A percentile compares a stretch with the other conserved stretches of the same genome.
Conservation (phyloP, 805 yeast genomes). For the Starmerella vaccinii region DNA sequence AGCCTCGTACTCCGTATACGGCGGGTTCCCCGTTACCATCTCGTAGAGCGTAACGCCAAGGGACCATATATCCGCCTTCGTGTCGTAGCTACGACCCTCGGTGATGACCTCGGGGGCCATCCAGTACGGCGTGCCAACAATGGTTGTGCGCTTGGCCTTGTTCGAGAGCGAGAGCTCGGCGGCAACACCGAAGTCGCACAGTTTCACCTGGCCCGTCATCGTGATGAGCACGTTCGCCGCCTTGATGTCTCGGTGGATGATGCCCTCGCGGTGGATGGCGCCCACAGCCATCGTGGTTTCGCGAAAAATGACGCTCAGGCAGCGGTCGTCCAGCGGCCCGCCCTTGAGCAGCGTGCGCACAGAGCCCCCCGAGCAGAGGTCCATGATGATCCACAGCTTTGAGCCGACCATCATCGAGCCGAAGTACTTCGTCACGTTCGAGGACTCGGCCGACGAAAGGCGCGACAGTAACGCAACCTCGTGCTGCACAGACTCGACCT, state of each 20-base stretch:
- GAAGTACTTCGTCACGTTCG: constrained; percentile 87
- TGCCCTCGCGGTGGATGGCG: constrained; percentile 77
- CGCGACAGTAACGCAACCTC: constrained; percentile 82
- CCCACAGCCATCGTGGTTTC: constrained; percentile 70
- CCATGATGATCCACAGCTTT: constrained; percentile 96
- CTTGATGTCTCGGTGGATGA: constrained; percentile 91
- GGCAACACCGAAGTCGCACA: constrained; percentile 98
- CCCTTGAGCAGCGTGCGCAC: constrained; percentile 75
- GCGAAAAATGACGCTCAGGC: constrained; percentile 72
- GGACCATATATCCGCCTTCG: constrained; percentile 95
- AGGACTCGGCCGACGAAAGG: constrained; percentile 54
- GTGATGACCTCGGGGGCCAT: constrained; percentile 48
- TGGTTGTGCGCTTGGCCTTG: constrained; percentile 67
- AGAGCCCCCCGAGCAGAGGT: constrained; percentile 93
- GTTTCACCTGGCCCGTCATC: constrained; percentile 77
- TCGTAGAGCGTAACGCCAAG: constrained; percentile 89
- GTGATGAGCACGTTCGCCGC: constrained; percentile 90
- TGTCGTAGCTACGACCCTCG: constrained; percentile 39
- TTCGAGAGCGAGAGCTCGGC: constrained; percentile 73
- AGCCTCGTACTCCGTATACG: constrained; percentile 91
- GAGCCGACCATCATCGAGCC: constrained; percentile 82
- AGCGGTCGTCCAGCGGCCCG: constrained; percentile 77
- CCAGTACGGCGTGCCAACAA: constrained; percentile 57
- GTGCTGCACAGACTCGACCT: constrained; percentile 85
- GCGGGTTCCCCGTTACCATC: constrained; percentile 94